Conservation (phyloP, 805 yeast species). For the Saccharomycopsis schoenii region DNA sequence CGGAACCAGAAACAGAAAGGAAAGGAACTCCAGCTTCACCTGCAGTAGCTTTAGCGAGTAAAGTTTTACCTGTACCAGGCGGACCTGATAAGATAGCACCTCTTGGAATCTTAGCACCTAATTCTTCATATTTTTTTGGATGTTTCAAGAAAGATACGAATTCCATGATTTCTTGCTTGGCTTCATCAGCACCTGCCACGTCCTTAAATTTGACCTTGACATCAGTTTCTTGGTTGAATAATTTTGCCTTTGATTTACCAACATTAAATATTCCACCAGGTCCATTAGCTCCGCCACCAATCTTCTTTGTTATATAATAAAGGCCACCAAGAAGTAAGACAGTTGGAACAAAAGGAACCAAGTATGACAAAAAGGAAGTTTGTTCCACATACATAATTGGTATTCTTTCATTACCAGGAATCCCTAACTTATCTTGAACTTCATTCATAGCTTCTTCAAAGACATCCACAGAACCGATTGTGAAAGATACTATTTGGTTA, state of each 20-base stretch:
- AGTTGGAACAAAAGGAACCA: conserved; percentile 74
- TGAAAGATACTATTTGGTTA: conserved; percentile 45
- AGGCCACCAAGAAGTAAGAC: conserved; percentile 71
- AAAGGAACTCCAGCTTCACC: conserved; percentile 96
- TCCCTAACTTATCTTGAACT: conserved; percentile 59
- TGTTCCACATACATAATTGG: conserved; percentile 71
- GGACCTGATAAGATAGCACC: conserved; percentile 94
- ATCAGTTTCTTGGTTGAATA: conserved; percentile 74
- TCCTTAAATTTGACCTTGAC: conserved; percentile 76
- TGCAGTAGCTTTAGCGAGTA: conserved; percentile 89
- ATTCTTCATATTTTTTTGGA: conserved; percentile 72
- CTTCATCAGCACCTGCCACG: conserved; percentile 93
- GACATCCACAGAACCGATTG: conserved; percentile 78
- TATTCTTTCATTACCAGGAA: conserved; percentile 59
- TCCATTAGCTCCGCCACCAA: conserved; percentile 40
- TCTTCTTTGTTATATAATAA: conserved; percentile 33
- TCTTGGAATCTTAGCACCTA: conserved; percentile 92
- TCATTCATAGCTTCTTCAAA: conserved; percentile 76
- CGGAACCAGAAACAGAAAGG: conserved; percentile 85
- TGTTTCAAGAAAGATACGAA: conserved; percentile 82
- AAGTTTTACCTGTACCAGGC: conserved; percentile 95
- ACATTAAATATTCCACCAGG: conserved; percentile 64
- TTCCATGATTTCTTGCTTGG: conserved; percentile 92
- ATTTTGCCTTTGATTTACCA: conserved; percentile 70
- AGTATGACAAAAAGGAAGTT: conserved; percentile 50